Evolutionary conservation across 1,284 basidiomycete genomes (phyloP).

Genomic region (Malassezia japonica): DNA sequence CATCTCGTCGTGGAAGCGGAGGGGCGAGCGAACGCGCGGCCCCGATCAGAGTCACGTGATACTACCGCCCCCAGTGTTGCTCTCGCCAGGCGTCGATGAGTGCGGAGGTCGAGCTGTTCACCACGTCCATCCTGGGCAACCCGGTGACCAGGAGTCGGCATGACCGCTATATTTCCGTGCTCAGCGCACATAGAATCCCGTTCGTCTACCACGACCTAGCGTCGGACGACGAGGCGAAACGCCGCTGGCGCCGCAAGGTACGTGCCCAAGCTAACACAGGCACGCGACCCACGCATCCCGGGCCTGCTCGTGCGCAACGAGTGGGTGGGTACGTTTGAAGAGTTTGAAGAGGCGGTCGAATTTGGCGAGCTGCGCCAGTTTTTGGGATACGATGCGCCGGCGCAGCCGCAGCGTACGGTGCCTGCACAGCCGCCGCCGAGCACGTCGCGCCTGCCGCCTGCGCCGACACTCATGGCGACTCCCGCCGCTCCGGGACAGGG

Average conservation of each 20-base stretch:
- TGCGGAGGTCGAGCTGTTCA: slow-evolving; percentile 42
- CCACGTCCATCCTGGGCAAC: slow-evolving; percentile 45
- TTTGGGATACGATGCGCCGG: slow-evolving; percentile 22
- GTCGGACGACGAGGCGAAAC: slow-evolving; percentile 42
- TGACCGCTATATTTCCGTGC: slow-evolving; percentile 39
- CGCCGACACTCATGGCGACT: not conserved
- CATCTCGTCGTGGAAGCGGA: slow-evolving; percentile 4
- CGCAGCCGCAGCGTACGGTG: not conserved
- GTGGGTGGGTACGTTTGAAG: slow-evolving; percentile 45
- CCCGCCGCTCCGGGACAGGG: slow-evolving; percentile 20
- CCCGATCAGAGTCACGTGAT: slow-evolving; percentile 13
- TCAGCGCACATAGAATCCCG: slow-evolving; percentile 31
- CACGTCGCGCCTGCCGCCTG: not conserved
- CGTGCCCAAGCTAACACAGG: slow-evolving; percentile 11
- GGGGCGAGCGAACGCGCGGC: slow-evolving; percentile 14
- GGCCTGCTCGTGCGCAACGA: slow-evolving; percentile 46
- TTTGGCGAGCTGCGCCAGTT: slow-evolving; percentile 44
- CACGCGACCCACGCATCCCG: slow-evolving; percentile 37
- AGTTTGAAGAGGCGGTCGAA: slow-evolving; percentile 47
- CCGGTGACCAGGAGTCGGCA: slow-evolving; percentile 39
- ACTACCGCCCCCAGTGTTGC: not conserved
- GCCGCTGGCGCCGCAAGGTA: slow-evolving; percentile 42
- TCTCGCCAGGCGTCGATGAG: slow-evolving; percentile 10
- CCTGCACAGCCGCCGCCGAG: not conserved
- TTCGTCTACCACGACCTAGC: slow-evolving; percentile 45